A percentile compares a stretch with the other conserved stretches of the same genome.
phyloP scores from a whole-genome alignment of 305 asterid species.

The Rubia tinctorum region DNA sequence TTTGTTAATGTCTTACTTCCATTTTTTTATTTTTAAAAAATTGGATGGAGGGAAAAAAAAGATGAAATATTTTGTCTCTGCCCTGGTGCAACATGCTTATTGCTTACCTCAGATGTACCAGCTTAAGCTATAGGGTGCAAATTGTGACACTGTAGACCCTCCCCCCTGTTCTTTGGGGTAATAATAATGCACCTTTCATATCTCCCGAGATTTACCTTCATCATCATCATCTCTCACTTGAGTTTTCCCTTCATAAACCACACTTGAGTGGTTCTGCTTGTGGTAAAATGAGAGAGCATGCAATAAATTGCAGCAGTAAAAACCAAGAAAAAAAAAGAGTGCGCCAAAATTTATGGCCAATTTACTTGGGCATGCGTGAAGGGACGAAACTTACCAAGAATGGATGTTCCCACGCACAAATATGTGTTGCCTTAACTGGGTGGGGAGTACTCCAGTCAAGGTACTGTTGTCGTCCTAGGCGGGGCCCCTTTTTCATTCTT shows the following conservation, averaged over 20 bases:
- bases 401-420: constrained; percentile 25
- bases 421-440: neutral
- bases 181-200: constrained; percentile 50
- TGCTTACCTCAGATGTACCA: constrained; percentile 41
- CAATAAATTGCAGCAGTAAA: constrained; percentile 9
- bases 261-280: constrained; percentile 5
- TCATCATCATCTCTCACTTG: constrained; percentile 20
- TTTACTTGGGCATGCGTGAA: constrained; percentile 16
- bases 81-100: neutral
- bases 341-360: neutral
- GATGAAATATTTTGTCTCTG: too few relatives aligned
- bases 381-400: constrained; percentile 29
- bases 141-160: neutral
- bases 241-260: neutral
- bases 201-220: constrained; percentile 51
- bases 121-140: constrained; percentile 18
- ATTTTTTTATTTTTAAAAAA: too few relatives aligned
- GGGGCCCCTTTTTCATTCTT: constrained; percentile 14
- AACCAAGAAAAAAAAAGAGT: constrained; percentile 14
- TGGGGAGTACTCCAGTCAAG: constrained; percentile 10
- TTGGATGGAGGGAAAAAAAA: too few relatives aligned
- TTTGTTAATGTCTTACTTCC: too few relatives aligned
- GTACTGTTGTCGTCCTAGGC: constrained; percentile 19
- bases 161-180: constrained; percentile 41
- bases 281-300: constrained; percentile 5